A percentile compares a stretch with the other conserved stretches of the same genome.
Evolutionary conservation across 257 asterid genomes (phyloP).

Genomic region (Misopates orontium): DNA sequence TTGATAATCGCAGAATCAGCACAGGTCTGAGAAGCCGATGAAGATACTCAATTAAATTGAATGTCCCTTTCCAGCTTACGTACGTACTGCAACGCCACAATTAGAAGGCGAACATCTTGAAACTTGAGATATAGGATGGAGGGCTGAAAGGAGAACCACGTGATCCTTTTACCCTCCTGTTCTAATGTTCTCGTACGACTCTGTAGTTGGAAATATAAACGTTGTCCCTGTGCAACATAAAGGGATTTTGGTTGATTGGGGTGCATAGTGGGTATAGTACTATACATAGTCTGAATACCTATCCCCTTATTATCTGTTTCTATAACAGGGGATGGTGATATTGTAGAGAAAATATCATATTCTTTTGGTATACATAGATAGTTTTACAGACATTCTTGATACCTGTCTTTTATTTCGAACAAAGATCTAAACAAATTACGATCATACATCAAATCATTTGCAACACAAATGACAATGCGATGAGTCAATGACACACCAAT

Average conservation of each 20-base stretch:
- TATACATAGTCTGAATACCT: constrained; percentile 24
- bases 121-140: constrained; percentile 22
- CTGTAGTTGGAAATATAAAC: constrained; percentile 24
- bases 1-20: constrained; percentile 75
- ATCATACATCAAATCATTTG: no score
- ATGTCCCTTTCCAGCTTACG: constrained; percentile 14
- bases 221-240: constrained; percentile 31
- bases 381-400: no score
- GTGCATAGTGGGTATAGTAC: constrained; percentile 54
- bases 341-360: constrained; percentile 29
- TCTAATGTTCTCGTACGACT: constrained; percentile 15
- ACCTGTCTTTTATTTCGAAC: no score
- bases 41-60: constrained; percentile 74
- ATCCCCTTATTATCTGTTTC: constrained; percentile 21
- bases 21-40: constrained; percentile 85
- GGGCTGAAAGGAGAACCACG: constrained; percentile 6
- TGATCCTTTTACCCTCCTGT: background rate
- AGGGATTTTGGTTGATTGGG: constrained; percentile 43
- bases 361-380: background rate
- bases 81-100: background rate
- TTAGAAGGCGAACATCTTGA: constrained; percentile 16
- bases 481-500: no score
- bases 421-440: no score
- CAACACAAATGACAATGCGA: no score
- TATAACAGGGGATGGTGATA: constrained; percentile 30